Conservation (phyloP, 2,329 filamentous ascomycete genomes). For the Blastomyces gilchristii region DNA sequence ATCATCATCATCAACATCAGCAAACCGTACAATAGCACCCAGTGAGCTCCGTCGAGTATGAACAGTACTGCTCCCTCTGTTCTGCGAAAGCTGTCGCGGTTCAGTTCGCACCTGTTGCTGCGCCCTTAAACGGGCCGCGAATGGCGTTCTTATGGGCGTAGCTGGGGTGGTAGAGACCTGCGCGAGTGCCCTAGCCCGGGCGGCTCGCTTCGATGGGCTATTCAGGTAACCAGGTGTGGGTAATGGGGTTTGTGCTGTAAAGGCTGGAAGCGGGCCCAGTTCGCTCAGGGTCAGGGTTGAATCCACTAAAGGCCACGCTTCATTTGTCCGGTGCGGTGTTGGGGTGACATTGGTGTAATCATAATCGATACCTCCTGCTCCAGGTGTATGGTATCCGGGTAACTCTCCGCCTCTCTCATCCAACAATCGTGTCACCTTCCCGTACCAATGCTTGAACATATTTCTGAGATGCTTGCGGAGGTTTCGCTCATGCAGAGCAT, state of each 20-base stretch:
- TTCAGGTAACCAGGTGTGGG: constrained; percentile 35
- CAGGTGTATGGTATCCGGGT: not conserved
- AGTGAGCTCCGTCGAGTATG: constrained; percentile 22
- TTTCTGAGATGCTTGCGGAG: constrained; percentile 45
- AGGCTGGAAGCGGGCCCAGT: constrained; percentile 24
- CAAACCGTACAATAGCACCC: constrained; percentile 16
- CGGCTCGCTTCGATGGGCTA: constrained; percentile 39
- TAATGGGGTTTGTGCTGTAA: constrained; percentile 28
- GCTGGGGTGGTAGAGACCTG: constrained; percentile 38
- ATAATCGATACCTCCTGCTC: not conserved
- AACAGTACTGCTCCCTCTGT: constrained; percentile 17
- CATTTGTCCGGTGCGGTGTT: not conserved
- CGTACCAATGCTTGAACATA: constrained; percentile 47
- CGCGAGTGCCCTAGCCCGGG: constrained; percentile 32
- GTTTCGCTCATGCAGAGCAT: constrained; percentile 44
- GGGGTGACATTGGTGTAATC: not conserved
- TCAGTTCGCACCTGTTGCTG: constrained; percentile 26
- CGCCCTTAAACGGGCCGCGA: constrained; percentile 31
- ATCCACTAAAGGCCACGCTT: not conserved
- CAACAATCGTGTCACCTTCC: constrained; percentile 26
- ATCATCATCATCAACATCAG: not conserved
- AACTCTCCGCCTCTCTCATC: not conserved
- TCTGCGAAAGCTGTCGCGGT: constrained; percentile 12
- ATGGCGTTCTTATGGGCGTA: constrained; percentile 36
- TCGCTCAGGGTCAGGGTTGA: constrained; percentile 28